Evolutionary conservation across 805 yeast genomes (phyloP).

Genomic region (Yarrowia divulgata): DNA sequence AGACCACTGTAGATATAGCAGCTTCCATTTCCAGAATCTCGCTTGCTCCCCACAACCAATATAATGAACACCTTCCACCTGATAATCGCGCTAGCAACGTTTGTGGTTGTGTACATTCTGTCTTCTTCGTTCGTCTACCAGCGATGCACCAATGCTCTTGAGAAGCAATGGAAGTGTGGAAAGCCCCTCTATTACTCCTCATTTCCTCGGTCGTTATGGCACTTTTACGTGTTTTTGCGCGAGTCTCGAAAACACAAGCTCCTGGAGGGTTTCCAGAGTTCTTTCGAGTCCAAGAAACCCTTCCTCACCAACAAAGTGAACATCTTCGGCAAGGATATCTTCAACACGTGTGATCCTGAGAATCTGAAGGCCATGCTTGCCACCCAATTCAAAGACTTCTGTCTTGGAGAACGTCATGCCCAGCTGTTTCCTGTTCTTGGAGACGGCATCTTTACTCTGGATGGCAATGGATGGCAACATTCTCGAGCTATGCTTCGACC

Average conservation of each 20-base stretch:
- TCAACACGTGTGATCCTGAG: slow-evolving; percentile 48
- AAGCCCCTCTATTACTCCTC: neutral
- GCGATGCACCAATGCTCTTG: slow-evolving; percentile 1
- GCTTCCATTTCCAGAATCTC: neutral
- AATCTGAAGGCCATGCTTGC: slow-evolving; percentile 50
- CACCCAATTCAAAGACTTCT: slow-evolving; percentile 48
- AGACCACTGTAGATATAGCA: neutral
- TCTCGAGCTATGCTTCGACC: slow-evolving; percentile 52
- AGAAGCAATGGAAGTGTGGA: slow-evolving; percentile 27
- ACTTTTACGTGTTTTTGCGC: slow-evolving; percentile 20
- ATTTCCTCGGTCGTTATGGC: slow-evolving; percentile 7
- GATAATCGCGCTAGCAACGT: neutral
- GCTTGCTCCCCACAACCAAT: neutral
- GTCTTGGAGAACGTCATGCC: slow-evolving; percentile 46
- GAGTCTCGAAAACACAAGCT: slow-evolving; percentile 35
- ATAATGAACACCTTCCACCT: neutral
- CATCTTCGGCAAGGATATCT: slow-evolving; percentile 31
- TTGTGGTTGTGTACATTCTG: slow-evolving; percentile 7
- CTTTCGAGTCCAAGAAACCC: slow-evolving; percentile 11
- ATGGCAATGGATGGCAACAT: slow-evolving; percentile 51
- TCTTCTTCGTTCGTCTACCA: neutral
- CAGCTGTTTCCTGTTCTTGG: slow-evolving; percentile 49
- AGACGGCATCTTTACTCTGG: slow-evolving; percentile 51
- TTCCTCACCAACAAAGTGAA: slow-evolving; percentile 32
- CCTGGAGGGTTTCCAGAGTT: slow-evolving; percentile 19